Base-by-base conservation (phyloP, 2,329 filamentous ascomycete genomes). In the Stemphylium lycopersici region DNA sequence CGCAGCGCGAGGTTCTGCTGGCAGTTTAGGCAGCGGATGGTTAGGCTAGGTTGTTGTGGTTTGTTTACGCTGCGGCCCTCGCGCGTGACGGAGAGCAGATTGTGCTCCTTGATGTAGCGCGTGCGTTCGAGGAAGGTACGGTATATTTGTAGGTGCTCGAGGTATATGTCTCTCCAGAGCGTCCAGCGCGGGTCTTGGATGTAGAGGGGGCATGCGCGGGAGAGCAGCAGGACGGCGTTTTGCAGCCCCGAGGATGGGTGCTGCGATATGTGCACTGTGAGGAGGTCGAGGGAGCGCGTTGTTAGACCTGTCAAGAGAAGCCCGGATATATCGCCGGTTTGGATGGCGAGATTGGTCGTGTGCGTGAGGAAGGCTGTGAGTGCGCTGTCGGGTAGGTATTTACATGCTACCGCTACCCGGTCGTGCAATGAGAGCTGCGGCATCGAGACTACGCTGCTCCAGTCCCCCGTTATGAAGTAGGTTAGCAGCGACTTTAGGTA, bases 401-500 rank as follows among this genome's bases (percentile, higher is more conserved):
- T 79, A 1, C 93, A 79, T 1, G 90, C 91, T 24, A 93, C 84
- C 51, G 87, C 89, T 16, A 89, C 83, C 32, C 91, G 87, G 69
- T 93, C 90, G 11, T 86, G 83, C 2, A 95, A 82, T 1, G 90
- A 88, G 2, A 96, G 81, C 24, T 90, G 89, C 16, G 83, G 80
- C 69, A 92, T 90, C 59, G 88, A 84, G 34, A 89, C 87, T 36
- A 95, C 89, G 36, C 84, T 83, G 15, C 83, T 79, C 91, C 91
- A 95, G 70, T 91, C 84, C 4, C 88, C 88, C 0, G 87, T 90
- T 8, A 88, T 87, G 56, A 95, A 90, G 61, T 90, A 87, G 3
- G 87, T 87, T 20, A 91, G 90, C 42, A 95, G 88, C 5, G 90
- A 90, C 50, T 90, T 87, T 20, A 95, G 82, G 68, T 93, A 93